Conservation (phyloP, 1,284 basidiomycete genomes). For the Waitea zeae region DNA sequence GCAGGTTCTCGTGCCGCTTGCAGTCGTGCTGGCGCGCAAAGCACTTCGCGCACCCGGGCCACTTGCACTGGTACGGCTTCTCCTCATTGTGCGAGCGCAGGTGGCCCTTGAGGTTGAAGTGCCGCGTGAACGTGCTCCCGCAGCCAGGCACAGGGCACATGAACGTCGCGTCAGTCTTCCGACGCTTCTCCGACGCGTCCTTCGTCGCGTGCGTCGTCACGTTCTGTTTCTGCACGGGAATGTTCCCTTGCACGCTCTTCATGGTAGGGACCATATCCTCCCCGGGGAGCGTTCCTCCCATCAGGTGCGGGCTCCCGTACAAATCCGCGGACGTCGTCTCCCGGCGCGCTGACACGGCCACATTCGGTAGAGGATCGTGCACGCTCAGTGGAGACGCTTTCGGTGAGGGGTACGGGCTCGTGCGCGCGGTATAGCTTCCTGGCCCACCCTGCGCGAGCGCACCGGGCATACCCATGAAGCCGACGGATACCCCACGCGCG, state of each 20-base stretch:
- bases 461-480: too few relatives aligned
- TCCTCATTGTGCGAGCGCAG: conserved; percentile 74
- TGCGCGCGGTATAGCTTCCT: too few relatives aligned
- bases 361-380: too few relatives aligned
- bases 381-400: too few relatives aligned
- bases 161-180: conserved; percentile 62
- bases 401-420: too few relatives aligned
- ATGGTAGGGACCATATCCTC: neutral
- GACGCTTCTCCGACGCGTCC: conserved; percentile 50
- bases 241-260: conserved; percentile 8
- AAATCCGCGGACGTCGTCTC: neutral
- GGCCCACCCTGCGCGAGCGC: too few relatives aligned
- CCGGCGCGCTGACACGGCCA: too few relatives aligned
- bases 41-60: conserved; percentile 72
- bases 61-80: conserved; percentile 70
- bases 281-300: neutral
- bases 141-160: conserved; percentile 61
- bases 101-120: conserved; percentile 72
- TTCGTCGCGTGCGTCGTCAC: conserved; percentile 61
- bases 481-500: too few relatives aligned
- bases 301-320: neutral
- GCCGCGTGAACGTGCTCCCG: conserved; percentile 68
- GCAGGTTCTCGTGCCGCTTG: conserved; percentile 68
- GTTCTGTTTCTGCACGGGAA: conserved; percentile 29
- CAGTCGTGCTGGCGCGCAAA: conserved; percentile 78